Percentiles rank a stretch among this genome's conserved stretches.
Conservation (phyloP, 768 basidiomycete species). For the Calocera viscosa region DNA sequence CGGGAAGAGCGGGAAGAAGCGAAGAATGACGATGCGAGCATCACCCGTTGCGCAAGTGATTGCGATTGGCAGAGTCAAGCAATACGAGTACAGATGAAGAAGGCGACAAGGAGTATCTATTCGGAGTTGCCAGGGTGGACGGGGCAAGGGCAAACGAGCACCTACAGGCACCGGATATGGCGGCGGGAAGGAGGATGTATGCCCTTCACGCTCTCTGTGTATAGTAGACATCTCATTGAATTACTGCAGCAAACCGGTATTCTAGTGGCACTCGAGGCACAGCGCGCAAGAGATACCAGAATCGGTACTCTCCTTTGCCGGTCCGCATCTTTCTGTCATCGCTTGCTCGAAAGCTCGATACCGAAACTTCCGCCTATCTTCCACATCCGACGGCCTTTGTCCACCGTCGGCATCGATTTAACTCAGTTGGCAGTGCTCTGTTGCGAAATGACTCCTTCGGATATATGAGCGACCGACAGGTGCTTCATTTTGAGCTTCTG, state of each 20-base stretch:
- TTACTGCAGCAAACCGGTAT: slow-evolving; percentile 59
- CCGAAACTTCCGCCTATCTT: slow-evolving; percentile 75
- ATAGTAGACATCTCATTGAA: neutral
- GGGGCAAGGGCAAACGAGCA: slow-evolving; percentile 44
- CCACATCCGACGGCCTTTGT: slow-evolving; percentile 86
- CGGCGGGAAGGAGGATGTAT: slow-evolving; percentile 68
- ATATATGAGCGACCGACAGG: slow-evolving; percentile 81
- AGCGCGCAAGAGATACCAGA: slow-evolving; percentile 58
- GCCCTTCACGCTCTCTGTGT: slow-evolving; percentile 25
- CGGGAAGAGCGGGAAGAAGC: slow-evolving; percentile 18
- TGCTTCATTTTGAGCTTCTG: slow-evolving; percentile 78
- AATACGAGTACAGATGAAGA: neutral
- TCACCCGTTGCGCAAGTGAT: slow-evolving; percentile 3
- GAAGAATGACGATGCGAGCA: slow-evolving; percentile 10
- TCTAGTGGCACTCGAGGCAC: slow-evolving; percentile 59
- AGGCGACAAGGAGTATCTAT: slow-evolving; percentile 6
- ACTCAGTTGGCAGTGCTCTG: slow-evolving; percentile 71
- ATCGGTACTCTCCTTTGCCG: slow-evolving; percentile 54
- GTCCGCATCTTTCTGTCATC: slow-evolving; percentile 80
- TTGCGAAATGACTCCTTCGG: slow-evolving; percentile 84
- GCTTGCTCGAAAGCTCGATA: slow-evolving; percentile 59
- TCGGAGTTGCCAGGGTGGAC: slow-evolving; percentile 12
- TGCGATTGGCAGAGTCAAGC: neutral
- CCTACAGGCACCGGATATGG: slow-evolving; percentile 84
- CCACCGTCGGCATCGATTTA: slow-evolving; percentile 83